Evolutionary conservation across 495 filamentous ascomycete genomes (phyloP), one percentile per base, ranked within the genome.

Genomic region (Neurospora sp.): DNA sequence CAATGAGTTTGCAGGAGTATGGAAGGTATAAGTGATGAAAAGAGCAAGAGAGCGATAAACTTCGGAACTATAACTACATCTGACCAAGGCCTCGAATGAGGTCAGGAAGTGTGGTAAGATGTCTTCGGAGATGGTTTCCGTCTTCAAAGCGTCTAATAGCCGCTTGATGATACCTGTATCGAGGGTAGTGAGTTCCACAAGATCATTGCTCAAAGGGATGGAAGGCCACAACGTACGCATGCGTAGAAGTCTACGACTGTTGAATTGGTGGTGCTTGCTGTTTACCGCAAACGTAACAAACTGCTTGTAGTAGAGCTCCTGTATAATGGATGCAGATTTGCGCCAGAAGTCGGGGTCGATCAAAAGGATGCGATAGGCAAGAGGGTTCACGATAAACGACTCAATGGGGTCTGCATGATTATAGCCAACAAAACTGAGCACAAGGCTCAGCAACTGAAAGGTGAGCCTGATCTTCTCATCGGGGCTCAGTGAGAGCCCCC

Each of bases 321-420:
- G 92, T 4, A 94, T 91, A 31, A 87, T 82, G 5, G 86, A 73
- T 53, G 90, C 90, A 42, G 92, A 92, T 79, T 89, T 90, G 76
- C 94, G 87, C 96, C 96, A 99, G 44, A 91, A 88, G 75, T 98
- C 95, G 76, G 93, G 89, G 82, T 99, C 96, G 53, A 98, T 92
- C 31, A 99, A 84, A 39, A 99, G 86, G 53, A 97, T 88, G 68
- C 96, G 89, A 81, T 97, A 98, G 5, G 96, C 96, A 41, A 99
- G 85, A 3, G 96, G 94, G 77, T 99, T 99, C 74, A 94, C 92
- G 80, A 99, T 97, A 74, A 98, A 91, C 12, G 94, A 97, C 53
- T 93, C 90, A 74, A 91, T 88, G 18, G 93, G 92, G 69, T 89
- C 86, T 70, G 89, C 83, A 76, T 89, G 89, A 39, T 92, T 88